Base-by-base conservation (phyloP, 768 basidiomycete species). In the Leccinum ochraceum region DNA sequence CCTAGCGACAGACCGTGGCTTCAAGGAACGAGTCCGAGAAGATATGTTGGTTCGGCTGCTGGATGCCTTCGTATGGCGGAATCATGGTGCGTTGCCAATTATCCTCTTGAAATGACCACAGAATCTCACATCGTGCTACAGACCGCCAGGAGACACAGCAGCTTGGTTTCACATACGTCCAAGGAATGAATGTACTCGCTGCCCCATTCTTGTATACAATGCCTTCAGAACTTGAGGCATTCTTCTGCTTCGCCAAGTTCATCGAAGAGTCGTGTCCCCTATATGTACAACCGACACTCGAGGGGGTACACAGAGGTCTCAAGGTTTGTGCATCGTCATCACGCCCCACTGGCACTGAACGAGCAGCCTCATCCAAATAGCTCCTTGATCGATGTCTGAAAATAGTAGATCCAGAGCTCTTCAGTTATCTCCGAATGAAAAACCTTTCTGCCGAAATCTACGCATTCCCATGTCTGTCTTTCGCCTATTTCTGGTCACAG, bases 101-200 rank as follows among this genome's bases (percentile, higher is more conserved):
- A 24, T 32, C 48, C 11, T 30, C 37, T 28, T 22, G 28, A 44
- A 32, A n/a, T 36, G 24, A 51, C 20, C 8, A 20, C 36, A 20
- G 32, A 30, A 14, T 34, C 30, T 17, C 52, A 34, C 37, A 34
- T 57, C 28, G 26, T 28, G 53, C 39, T 61, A 9, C 65, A 94
- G 92, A 94, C 68, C 80, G 86, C 63, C 87, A 89, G 74, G 90
- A 92, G 67, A 80, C 79, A 1, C 84, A 90, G n/a, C 87, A 86
- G 59, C 82, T 93, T 46, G 92, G 86, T 9, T 97, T 98, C 75
- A 94, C 92, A 32, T 99, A 98, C 68, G 95, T 99, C 9, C 96
- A 99, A 76, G 97, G 97, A 32, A 98, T 97, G 94, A 99, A 99
- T 72, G 97, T 98, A 53, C 86, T 99, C 37, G 94, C 95, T 22